Conservation (phyloP, 305 asterid species). For the Vinca major region DNA sequence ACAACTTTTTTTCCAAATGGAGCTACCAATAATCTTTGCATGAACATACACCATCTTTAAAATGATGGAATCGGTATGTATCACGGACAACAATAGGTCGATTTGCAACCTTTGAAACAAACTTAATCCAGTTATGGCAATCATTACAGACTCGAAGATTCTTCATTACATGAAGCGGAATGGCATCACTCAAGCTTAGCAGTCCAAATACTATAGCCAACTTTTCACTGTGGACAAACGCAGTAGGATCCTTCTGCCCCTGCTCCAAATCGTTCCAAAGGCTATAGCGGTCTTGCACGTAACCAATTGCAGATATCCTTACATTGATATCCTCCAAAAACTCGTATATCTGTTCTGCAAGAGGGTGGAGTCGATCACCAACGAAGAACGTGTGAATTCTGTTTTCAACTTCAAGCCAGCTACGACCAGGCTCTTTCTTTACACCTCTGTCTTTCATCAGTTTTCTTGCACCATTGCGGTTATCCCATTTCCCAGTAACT, state of each 20-base stretch:
- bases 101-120: conserved; percentile 40
- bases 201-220: conserved; percentile 78
- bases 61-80: conserved; percentile 90
- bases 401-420: conserved; percentile 77
- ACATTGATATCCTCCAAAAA: conserved; percentile 52
- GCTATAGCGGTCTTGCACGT: conserved; percentile 52
- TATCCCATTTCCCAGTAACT: conserved; percentile 60
- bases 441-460: conserved; percentile 80
- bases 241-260: conserved; percentile 55
- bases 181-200: conserved; percentile 36
- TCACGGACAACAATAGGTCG: conserved; percentile 74
- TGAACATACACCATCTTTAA: conserved; percentile 62
- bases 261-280: conserved; percentile 71
- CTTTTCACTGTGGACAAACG: conserved; percentile 67
- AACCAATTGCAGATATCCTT: conserved; percentile 49
- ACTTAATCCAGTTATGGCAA: conserved; percentile 79
- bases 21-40: conserved; percentile 78
- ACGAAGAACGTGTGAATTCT: conserved; percentile 64
- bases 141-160: conserved; percentile 76
- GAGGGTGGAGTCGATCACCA: conserved; percentile 78
- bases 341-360: conserved; percentile 45
- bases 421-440: conserved; percentile 83
- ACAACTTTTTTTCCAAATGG: not conserved
- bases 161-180: conserved; percentile 76
- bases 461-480: conserved; percentile 52